Conservation (phyloP, 257 asterid species). For the Asclepias syriaca region DNA sequence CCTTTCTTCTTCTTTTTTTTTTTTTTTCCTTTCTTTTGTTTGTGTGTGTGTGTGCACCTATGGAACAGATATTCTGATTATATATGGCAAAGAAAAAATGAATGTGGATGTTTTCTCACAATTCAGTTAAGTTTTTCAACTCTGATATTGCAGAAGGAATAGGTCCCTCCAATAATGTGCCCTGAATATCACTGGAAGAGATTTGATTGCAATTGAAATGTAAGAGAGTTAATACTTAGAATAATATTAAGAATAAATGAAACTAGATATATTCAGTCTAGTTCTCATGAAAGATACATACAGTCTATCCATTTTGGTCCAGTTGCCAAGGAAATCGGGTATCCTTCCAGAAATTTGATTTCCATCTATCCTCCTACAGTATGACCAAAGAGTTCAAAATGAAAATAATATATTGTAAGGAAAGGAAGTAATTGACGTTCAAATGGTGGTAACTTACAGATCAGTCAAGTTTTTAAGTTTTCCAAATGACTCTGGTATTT, state of each 20-base stretch:
- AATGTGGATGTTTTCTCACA: slow-evolving; percentile 45
- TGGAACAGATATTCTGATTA: background rate
- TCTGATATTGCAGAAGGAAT: slow-evolving; percentile 50
- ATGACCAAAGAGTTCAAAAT: slow-evolving; percentile 1
- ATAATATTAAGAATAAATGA: background rate
- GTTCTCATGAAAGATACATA: slow-evolving; percentile 32
- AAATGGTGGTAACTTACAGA: slow-evolving; percentile 54
- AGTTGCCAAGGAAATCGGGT: slow-evolving; percentile 71
- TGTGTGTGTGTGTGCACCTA: background rate
- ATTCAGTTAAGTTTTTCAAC: slow-evolving; percentile 34
- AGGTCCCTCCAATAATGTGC: slow-evolving; percentile 77
- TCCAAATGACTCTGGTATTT: slow-evolving; percentile 53
- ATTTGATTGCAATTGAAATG: slow-evolving; percentile 12
- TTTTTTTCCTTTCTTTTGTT: too few relatives aligned
- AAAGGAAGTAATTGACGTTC: background rate
- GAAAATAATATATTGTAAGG: background rate
- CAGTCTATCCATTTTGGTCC: slow-evolving; percentile 56
- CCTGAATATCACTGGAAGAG: slow-evolving; percentile 68
- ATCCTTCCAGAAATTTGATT: slow-evolving; percentile 56
- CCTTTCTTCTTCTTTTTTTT: background rate
- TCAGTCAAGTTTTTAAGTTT: slow-evolving; percentile 65
- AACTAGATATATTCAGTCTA: background rate
- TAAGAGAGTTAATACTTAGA: background rate
- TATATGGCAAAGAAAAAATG: background rate
- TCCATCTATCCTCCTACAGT: slow-evolving; percentile 89